A percentile compares a stretch with the other conserved stretches of the same genome.
Conservation (phyloP, 139 green algal species). For the Tetratostichococcus sp. region DNA sequence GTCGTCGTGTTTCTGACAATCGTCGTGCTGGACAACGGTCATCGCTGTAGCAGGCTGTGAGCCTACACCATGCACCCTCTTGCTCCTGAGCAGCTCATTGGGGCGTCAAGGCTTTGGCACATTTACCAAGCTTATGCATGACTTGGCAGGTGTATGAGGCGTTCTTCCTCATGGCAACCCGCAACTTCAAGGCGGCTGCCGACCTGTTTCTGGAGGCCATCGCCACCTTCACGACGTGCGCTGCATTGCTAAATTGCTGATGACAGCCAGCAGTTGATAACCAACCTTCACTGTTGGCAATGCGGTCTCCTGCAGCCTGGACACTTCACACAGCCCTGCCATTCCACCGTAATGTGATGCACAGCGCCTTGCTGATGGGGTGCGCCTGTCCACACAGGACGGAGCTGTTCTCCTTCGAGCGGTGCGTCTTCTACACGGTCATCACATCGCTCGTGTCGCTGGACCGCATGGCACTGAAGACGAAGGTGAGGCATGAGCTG, state of each 20-base stretch:
- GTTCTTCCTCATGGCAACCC: conserved; percentile 75
- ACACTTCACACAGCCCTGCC: no score
- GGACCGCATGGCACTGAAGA: conserved; percentile 51
- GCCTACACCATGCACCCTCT: no score
- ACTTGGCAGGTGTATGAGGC: conserved; percentile 97
- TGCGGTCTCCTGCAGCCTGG: no score
- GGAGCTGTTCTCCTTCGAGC: conserved; percentile 90
- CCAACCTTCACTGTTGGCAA: no score
- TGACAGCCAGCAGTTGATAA: not conserved
- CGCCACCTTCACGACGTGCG: conserved; percentile 90
- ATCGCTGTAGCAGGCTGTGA: no score
- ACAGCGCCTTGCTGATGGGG: not conserved
- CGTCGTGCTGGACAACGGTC: no score
- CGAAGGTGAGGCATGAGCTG: conserved; percentile 31
- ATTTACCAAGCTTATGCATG: no score
- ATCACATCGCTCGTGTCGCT: conserved; percentile 72
- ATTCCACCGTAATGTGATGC: not conserved
- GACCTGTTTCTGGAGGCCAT: conserved; percentile 91
- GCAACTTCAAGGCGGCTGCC: conserved; percentile 81
- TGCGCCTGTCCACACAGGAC: no score
- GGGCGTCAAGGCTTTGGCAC: no score
- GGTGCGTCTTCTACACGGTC: conserved; percentile 91
- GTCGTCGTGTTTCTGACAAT: no score
- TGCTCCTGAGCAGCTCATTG: no score
- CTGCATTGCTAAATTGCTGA: not conserved